A percentile compares a stretch with the other conserved stretches of the same genome.
Evolutionary conservation across 2,329 filamentous ascomycete genomes (phyloP).

Genomic region (Arthroderma sp.): DNA sequence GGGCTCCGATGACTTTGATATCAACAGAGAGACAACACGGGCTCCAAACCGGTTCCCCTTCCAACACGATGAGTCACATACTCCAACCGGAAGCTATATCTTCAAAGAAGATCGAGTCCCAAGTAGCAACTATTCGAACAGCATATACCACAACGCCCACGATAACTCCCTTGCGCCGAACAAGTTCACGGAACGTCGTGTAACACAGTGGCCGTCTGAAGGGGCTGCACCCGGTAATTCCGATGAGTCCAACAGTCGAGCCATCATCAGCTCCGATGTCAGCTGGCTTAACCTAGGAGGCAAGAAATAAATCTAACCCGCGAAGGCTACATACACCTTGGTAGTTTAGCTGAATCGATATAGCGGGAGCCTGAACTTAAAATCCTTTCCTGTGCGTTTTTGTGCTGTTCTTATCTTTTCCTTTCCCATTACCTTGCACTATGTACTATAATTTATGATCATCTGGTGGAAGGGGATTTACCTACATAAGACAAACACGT

Average conservation of each 20-base stretch:
- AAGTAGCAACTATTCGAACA: constrained; percentile 30
- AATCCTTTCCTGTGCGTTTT: too few species aligned
- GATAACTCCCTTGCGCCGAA: constrained; percentile 12
- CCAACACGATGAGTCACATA: constrained; percentile 14
- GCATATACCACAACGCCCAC: constrained; percentile 21
- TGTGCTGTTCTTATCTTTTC: too few species aligned
- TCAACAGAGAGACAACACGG: constrained; percentile 11
- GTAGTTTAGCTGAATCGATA: background rate
- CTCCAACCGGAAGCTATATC: constrained; percentile 17
- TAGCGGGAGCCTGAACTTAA: too few species aligned
- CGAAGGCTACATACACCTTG: background rate
- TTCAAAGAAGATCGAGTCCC: constrained; percentile 17
- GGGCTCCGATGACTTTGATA: constrained; percentile 22
- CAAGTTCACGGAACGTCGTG: constrained; percentile 8
- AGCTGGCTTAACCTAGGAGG: constrained; percentile 29
- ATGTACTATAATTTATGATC: too few species aligned
- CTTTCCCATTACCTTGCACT: too few species aligned
- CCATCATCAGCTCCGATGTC: constrained; percentile 26
- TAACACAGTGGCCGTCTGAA: constrained; percentile 9
- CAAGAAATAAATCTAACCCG: background rate
- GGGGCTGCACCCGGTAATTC: background rate
- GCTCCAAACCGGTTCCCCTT: background rate
- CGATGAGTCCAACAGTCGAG: background rate
- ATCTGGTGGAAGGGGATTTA: too few species aligned
- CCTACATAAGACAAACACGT: too few species aligned